Percentiles rank a stretch among this genome's conserved stretches.
phyloP scores from a whole-genome alignment of 768 basidiomycete genomes.

The Lactarius vividus region DNA sequence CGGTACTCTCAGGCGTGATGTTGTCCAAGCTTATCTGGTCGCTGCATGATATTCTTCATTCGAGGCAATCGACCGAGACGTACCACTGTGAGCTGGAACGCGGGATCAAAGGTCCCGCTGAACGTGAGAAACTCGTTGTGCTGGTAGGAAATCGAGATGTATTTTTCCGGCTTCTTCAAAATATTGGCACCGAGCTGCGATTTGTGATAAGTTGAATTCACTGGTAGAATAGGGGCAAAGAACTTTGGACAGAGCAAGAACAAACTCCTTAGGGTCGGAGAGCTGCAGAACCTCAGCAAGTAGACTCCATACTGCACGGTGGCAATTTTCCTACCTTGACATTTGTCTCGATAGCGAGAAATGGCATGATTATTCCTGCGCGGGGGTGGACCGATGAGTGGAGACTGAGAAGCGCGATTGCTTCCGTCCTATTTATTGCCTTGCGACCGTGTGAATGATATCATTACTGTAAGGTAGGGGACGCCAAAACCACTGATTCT shows the following conservation, averaged over 20 bases:
- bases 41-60: not conserved
- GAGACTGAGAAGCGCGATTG: not conserved
- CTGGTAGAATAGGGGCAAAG: not conserved
- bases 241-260: slow-evolving; percentile 18
- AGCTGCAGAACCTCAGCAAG: slow-evolving; percentile 5
- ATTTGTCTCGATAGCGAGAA: slow-evolving; percentile 23
- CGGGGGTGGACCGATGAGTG: not conserved
- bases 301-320: not conserved
- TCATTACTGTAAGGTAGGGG: not conserved
- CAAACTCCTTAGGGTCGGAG: slow-evolving; percentile 11
- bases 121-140: slow-evolving; percentile 62
- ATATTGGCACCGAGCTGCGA: slow-evolving; percentile 50
- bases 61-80: slow-evolving; percentile 31
- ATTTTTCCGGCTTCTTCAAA: slow-evolving; percentile 52
- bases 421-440: not conserved
- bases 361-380: slow-evolving; percentile 16
- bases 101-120: slow-evolving; percentile 62
- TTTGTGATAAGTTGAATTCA: not conserved
- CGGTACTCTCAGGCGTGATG: slow-evolving; percentile 46
- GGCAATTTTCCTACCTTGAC: slow-evolving; percentile 16
- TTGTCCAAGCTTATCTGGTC: slow-evolving; percentile 57
- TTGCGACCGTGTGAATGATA: not conserved
- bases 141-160: slow-evolving; percentile 52
- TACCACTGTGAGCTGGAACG: slow-evolving; percentile 58
- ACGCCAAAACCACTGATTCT: not conserved